Base-by-base conservation (phyloP, 2,329 filamentous ascomycete species). In the Decorospora gaudefroyi region DNA sequence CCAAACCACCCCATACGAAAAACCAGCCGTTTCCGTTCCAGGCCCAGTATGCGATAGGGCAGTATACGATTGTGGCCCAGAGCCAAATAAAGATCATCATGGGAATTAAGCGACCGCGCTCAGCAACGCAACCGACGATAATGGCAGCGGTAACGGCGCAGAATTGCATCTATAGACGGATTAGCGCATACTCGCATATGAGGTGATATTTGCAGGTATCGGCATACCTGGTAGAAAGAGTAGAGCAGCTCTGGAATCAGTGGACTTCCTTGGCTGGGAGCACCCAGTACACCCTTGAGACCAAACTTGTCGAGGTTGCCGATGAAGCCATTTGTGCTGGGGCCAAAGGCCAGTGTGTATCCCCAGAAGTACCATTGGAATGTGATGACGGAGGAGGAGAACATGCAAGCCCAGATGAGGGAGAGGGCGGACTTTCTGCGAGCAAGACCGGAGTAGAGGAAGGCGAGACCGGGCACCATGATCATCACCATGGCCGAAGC, bases 311-410 rank as follows among this genome's bases (percentile, higher is more conserved):
- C 80, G 42, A 99, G 75, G 70, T 97, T 84, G 42, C 93, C 93
- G 66, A 99, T 97, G 75, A 88, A 97, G 39, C 88, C 87, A 74
- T 88, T 96, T 57, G 82, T 90, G 4, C 86, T 88, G 29, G 81
- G 78, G 65, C 88, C 93, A 74, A 97, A 96, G 38, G 92, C 91
- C 50, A 99, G 79, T 10, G 92, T 96, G 73, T 96, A 99, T 25
- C 93, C 93, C 92, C 93, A 97, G 72, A 99, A 96, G 68, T 96
- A 97, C 93, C 93, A 99, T 76, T 99, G 93, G 77, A 99, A 96
- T 43, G 88, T 87, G 70, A 96, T 80, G 67, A 97, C 85, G 33
- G 88, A 91, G 68, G 87, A 87, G 32, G 90, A 93, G 71, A 87
- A 92, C 88, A 99, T 95, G 75, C 87, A 90, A 10, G 92, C 90